These are phyloP conservation scores for Capillidium heterosporum DNA, from an alignment of 371 early-diverging fungal species.

Conservation along the genomic window DNA sequence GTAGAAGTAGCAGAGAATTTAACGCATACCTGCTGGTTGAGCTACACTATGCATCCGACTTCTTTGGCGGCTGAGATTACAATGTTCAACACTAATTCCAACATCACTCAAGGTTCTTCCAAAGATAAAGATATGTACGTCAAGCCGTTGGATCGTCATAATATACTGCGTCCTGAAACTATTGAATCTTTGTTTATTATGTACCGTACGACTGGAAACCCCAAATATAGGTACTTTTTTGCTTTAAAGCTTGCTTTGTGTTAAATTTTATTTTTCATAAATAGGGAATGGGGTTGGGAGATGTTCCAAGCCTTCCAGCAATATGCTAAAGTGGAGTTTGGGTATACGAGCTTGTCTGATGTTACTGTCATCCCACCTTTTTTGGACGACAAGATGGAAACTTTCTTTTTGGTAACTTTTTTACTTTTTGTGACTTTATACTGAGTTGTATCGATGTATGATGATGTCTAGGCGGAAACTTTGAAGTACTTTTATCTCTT, in stretches of 20 bases:
- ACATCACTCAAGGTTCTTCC: conserved; percentile 6
- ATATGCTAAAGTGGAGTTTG: conserved; percentile 47
- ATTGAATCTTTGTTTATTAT: conserved; percentile 71
- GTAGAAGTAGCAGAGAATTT: conserved; percentile 58
- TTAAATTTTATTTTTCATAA: too few species aligned
- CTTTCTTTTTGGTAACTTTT: conserved; percentile 35
- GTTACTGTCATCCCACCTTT: conserved; percentile 33
- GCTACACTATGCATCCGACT: conserved; percentile 56
- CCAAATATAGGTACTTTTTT: too few species aligned
- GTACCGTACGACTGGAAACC: conserved; percentile 67
- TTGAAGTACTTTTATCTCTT: conserved; percentile 86
- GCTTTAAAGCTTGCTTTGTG: too few species aligned
- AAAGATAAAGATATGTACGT: conserved; percentile 39
- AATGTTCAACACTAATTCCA: conserved; percentile 15
- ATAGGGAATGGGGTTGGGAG: conserved; percentile 80
- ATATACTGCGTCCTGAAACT: conserved; percentile 69
- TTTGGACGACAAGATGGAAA: conserved; percentile 55
- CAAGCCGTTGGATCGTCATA: conserved; percentile 41
- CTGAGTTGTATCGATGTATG: too few species aligned
- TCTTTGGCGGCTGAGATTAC: conserved; percentile 72
- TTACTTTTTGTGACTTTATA: neutral
- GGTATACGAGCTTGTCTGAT: conserved; percentile 59
- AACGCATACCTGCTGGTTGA: conserved; percentile 57
- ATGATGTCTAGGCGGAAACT: conserved; percentile 55
- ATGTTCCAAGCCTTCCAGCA: conserved; percentile 71